Base-by-base conservation (phyloP, 179 eudicot species). In the Silene coronaria region DNA sequence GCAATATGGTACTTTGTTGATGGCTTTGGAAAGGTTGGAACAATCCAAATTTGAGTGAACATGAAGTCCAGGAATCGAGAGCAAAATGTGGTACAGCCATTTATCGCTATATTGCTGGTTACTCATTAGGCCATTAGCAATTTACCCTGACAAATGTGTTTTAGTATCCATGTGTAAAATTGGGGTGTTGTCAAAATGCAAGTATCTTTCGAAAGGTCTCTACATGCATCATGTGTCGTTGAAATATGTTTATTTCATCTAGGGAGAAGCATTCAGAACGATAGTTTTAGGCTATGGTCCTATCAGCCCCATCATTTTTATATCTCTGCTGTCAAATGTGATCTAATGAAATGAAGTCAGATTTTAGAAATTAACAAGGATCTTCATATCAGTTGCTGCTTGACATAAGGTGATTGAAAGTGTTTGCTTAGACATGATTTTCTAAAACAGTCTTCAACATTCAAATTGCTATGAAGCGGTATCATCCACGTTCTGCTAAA, bases 251-350 rank as follows among this genome's bases (percentile, higher is more conserved):
- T 21, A 11, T 24, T 16, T 53, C 58, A 23, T 23, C 30, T 22
- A 23, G 17, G 6, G 17, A 61, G 66, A 13, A 24, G 66, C 66
- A 61, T 26, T 61, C 23, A 1, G 66, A 13, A 53, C 66, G 11
- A 23, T 22, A 60, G 13, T 60, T 60, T 60, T 14, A 16, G 21
- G 21, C 7, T 7, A 53, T 51, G 6, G 5, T 53, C 21, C 32
- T 24, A 28, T 65, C 46, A 67, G 53, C 10, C 16, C 26, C 53
- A 67, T 42, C 6, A 4, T 67, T 42, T 12, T 67, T 12, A n/a
- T 42, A n/a, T 34, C 22, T 59, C 32, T 73, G 53, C 30, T 36
- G 61, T 32, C 36, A 30, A 73, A 21, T 73, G 34, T 73, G 30
- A 17, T 53, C 58, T 53, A 5, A 1, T 17, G 16, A n/a, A 11